Base-by-base conservation (phyloP, 164 flowering plant genomes). In the Annona squamosa region DNA sequence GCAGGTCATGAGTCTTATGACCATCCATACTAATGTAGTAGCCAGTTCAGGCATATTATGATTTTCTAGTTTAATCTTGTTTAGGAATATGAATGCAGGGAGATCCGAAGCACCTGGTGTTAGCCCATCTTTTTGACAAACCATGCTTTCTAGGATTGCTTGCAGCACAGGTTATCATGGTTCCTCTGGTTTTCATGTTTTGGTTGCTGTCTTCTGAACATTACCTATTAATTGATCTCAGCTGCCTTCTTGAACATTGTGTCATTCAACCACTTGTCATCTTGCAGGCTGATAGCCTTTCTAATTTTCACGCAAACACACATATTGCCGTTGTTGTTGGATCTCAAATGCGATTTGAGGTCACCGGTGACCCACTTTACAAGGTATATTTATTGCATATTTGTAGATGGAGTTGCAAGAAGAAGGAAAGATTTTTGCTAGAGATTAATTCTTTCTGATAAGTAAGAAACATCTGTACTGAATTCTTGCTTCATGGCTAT, bases 101-200 rank as follows among this genome's bases (percentile, higher is more conserved):
- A 67, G 78, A 90, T 80, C 62, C 71, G 62, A 95, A 87, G 79
- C 97, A 95, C 82, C 77, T 91, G 71, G 46, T 85, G 71, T 66
- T 94, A 85, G 99, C 94, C 48, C 94, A 90, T 76, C 97, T 94
- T 19, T 94, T 94, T 78, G 97, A 94, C 84, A 94, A 94, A 74
- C 99, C 99, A 41, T 94, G 99, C 81, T 94, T 94, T 82, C 83
- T 94, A 19, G 99, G 99, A 56, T 26, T 84, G 74, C 93, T 94
- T 69, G 99, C 99, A 70, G 74, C 91, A 2, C 79, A 90, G 90
- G 97, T 94, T 72, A 71, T 16, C 48, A 43, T 16, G 16, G 5
- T 66, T 52, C n/a, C 9, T 4, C 5, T 45, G 6, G 13, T 52
- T 16, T 9, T 2, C 59, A 52, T 52, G 3, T 64, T 5, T 41